Evolutionary conservation across 768 basidiomycete genomes (phyloP).

Genomic region (Psilocybe cyanescens): DNA sequence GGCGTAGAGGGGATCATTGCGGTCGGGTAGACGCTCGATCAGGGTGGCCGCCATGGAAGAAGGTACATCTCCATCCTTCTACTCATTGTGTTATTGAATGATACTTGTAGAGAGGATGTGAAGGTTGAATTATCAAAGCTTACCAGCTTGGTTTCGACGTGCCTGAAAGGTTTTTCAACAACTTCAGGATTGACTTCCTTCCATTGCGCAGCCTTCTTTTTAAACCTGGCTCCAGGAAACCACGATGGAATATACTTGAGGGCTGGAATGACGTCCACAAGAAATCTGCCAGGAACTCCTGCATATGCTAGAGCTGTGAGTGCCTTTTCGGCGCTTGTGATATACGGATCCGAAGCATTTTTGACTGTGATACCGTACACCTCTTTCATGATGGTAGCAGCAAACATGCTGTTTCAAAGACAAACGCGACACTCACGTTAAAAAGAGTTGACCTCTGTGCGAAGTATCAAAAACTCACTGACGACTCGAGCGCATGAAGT

Average conservation of each 20-base stretch:
- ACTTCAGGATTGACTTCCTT: constrained; percentile 15
- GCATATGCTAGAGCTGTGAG: constrained; percentile 26
- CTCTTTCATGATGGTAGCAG: constrained; percentile 43
- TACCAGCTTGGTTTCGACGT: constrained; percentile 9
- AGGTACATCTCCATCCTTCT: constrained; percentile 1
- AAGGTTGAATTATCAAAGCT: no score
- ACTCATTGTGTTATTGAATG: no score
- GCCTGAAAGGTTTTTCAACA: constrained; percentile 19
- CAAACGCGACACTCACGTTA: neutral
- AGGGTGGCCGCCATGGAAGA: neutral
- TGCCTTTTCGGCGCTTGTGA: constrained; percentile 32
- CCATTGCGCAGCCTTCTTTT: constrained; percentile 27
- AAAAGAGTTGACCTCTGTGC: neutral
- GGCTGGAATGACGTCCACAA: constrained; percentile 26
- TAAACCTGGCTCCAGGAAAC: constrained; percentile 44
- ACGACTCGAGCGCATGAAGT: constrained; percentile 19
- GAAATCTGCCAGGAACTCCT: constrained; percentile 27
- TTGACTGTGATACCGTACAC: constrained; percentile 34
- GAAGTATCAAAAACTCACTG: constrained; percentile 17
- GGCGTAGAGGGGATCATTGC: neutral
- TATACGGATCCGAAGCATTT: constrained; percentile 36
- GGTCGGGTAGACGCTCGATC: neutral
- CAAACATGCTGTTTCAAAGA: constrained; percentile 40
- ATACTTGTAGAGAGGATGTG: no score
- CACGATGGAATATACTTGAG: constrained; percentile 41